A percentile compares a stretch with the other conserved stretches of the same genome.
These are phyloP conservation scores for Epichloe brachyelytri DNA, from an alignment of 2,329 filamentous ascomycete genomes.

Conservation along the genomic window DNA sequence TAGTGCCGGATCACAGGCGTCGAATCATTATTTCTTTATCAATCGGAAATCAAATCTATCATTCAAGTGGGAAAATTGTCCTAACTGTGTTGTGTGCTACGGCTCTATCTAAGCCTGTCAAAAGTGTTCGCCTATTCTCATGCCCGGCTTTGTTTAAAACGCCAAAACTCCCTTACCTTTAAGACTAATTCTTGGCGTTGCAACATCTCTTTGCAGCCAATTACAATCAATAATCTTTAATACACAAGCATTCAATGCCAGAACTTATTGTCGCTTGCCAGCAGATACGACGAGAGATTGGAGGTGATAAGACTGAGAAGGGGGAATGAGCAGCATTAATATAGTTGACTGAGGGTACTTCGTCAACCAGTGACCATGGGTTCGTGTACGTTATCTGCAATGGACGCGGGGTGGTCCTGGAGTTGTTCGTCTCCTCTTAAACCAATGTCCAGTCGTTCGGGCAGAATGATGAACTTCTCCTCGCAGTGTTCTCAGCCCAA, in stretches of 20 bases:
- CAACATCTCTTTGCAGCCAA: neutral
- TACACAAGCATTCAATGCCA: neutral
- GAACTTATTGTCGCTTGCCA: neutral
- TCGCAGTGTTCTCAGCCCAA: conserved; percentile 64
- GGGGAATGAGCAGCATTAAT: neutral
- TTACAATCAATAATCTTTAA: neutral
- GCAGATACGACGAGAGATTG: neutral
- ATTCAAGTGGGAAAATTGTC: neutral
- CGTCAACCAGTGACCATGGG: conserved; percentile 39
- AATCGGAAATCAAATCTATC: neutral
- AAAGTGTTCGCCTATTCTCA: neutral
- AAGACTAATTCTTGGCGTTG: neutral
- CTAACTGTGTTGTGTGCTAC: neutral
- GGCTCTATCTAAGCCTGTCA: neutral
- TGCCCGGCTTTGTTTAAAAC: neutral
- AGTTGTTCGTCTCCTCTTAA: conserved; percentile 24
- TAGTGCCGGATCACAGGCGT: neutral
- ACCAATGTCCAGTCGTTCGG: conserved; percentile 24
- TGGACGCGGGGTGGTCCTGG: conserved; percentile 11
- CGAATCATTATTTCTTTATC: no score
- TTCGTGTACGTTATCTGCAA: conserved; percentile 30
- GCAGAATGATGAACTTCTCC: conserved; percentile 20
- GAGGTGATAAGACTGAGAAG: neutral
- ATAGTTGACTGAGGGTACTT: neutral
- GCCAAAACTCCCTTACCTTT: neutral